phyloP scores from a whole-genome alignment of 768 basidiomycete genomes.

The Collybia mongolica region DNA sequence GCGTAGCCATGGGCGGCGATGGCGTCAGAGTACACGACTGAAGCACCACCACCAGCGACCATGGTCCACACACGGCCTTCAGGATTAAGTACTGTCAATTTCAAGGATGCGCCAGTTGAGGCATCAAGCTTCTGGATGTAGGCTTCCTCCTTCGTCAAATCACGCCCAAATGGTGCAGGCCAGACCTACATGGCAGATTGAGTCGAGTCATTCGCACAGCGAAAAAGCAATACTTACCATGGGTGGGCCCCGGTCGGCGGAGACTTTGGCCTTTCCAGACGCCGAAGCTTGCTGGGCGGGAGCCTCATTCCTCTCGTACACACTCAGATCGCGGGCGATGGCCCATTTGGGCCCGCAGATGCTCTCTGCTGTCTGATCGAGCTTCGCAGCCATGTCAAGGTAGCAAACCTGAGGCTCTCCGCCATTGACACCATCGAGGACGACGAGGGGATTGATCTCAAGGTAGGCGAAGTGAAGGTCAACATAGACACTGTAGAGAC shows the following conservation, averaged over 20 bases:
- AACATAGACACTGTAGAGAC: slow-evolving; percentile 96
- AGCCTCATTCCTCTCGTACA: slow-evolving; percentile 53
- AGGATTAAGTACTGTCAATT: slow-evolving; percentile 93
- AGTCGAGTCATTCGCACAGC: not conserved
- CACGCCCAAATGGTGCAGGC: slow-evolving; percentile 95
- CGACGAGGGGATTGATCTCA: slow-evolving; percentile 98
- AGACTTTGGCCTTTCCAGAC: slow-evolving; percentile 49
- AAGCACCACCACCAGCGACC: slow-evolving; percentile 95
- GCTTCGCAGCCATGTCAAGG: slow-evolving; percentile 99
- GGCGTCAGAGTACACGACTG: slow-evolving; percentile 71
- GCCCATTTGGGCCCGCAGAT: slow-evolving; percentile 99
- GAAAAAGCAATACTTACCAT: slow-evolving; percentile 58
- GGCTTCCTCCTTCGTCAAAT: slow-evolving; percentile 97
- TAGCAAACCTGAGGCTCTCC: slow-evolving; percentile 84
- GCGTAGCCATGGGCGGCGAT: slow-evolving; percentile 93
- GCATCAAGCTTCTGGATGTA: slow-evolving; percentile 98
- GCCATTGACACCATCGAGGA: slow-evolving; percentile 74
- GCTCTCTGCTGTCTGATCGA: slow-evolving; percentile 98
- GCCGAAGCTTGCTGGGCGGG: slow-evolving; percentile 39
- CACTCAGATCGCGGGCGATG: slow-evolving; percentile 85
- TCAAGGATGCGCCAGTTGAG: slow-evolving; percentile 96
- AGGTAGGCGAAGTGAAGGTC: slow-evolving; percentile 99
- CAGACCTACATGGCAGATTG: slow-evolving; percentile 46
- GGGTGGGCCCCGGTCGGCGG: slow-evolving; percentile 93
- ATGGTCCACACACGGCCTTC: slow-evolving; percentile 99